Evolutionary conservation across 2,329 filamentous ascomycete genomes (phyloP).

Genomic region (Coleophoma eucalyptorum): DNA sequence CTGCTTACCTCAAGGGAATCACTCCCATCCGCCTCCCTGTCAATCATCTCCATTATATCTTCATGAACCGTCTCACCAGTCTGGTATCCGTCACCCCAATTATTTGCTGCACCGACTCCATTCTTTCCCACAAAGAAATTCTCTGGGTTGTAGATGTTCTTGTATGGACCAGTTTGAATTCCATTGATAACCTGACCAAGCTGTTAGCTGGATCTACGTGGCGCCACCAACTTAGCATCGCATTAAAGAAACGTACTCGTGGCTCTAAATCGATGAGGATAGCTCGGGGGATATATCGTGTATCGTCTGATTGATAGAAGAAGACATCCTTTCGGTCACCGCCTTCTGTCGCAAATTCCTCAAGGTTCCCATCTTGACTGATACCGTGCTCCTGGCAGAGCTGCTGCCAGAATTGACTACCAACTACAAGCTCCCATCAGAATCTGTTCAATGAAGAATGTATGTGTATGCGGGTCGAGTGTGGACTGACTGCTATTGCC

Average conservation of each 20-base stretch:
- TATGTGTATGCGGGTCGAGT: slow-evolving; percentile 6
- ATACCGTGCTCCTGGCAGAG: slow-evolving; percentile 98
- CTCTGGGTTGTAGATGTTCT: slow-evolving; percentile 99
- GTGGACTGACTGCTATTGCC: slow-evolving; percentile 89
- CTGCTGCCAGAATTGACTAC: slow-evolving; percentile 98
- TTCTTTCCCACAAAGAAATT: slow-evolving; percentile 98
- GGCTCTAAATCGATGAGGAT: slow-evolving; percentile 96
- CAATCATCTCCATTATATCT: slow-evolving; percentile 99
- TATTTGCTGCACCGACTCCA: slow-evolving; percentile 92
- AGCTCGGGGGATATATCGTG: slow-evolving; percentile 92
- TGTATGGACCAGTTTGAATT: slow-evolving; percentile 91
- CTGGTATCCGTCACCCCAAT: slow-evolving; percentile 96
- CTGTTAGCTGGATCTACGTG: slow-evolving; percentile 3
- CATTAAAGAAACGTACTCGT: slow-evolving; percentile 49
- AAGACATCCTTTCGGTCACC: slow-evolving; percentile 98
- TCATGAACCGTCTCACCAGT: slow-evolving; percentile 89
- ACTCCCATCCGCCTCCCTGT: slow-evolving; percentile 95
- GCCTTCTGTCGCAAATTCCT: slow-evolving; percentile 96
- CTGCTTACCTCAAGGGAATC: slow-evolving; percentile 79
- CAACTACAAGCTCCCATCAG: slow-evolving; percentile 53
- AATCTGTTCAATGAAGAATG: background rate
- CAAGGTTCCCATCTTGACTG: slow-evolving; percentile 92
- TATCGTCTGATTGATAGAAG: slow-evolving; percentile 99
- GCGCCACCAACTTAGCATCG: too few species aligned
- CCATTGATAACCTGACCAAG: slow-evolving; percentile 69